Evolutionary conservation across 768 basidiomycete species (phyloP).

Genomic region (Coprinopsis marcescibilis): DNA sequence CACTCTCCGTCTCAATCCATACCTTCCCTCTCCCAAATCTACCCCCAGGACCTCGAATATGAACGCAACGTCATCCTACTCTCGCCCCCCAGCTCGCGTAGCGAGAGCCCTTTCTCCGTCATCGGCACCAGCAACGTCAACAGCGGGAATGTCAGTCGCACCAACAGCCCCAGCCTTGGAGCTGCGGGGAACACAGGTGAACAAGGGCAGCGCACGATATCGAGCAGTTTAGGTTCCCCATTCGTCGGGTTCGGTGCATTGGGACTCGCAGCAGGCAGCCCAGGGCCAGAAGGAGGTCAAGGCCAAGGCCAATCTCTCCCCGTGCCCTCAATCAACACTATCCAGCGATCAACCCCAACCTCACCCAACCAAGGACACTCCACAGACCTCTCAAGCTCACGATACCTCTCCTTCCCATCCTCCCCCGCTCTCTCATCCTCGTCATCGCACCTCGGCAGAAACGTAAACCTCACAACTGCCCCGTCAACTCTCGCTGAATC

Average conservation of each 20-base stretch:
- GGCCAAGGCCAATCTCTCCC: not conserved
- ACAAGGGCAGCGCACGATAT: too few relatives aligned
- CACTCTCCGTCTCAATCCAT: conserved; percentile 17
- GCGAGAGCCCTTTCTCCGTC: conserved; percentile 34
- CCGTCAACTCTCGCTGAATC: not conserved
- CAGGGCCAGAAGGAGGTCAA: not conserved
- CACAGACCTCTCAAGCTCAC: not conserved
- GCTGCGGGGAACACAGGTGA: too few relatives aligned
- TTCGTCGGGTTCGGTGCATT: not conserved
- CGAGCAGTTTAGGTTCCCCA: conserved; percentile 10
- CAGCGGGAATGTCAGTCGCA: too few relatives aligned
- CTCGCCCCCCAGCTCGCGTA: conserved; percentile 38
- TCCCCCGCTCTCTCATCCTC: not conserved
- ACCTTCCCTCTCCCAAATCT: conserved; percentile 37
- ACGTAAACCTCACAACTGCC: too few relatives aligned
- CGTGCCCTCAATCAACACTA: too few relatives aligned
- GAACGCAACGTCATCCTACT: conserved; percentile 39
- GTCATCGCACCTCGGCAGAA: not conserved
- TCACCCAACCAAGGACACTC: too few relatives aligned
- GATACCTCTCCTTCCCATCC: not conserved
- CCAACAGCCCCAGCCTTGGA: too few relatives aligned
- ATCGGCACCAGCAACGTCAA: too few relatives aligned
- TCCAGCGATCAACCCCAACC: too few relatives aligned
- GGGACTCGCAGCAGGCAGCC: not conserved
- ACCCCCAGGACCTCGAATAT: conserved; percentile 36